phyloP scores from a whole-genome alignment of 2,329 filamentous ascomycete species.

The Pseudocercospora crystallina region DNA sequence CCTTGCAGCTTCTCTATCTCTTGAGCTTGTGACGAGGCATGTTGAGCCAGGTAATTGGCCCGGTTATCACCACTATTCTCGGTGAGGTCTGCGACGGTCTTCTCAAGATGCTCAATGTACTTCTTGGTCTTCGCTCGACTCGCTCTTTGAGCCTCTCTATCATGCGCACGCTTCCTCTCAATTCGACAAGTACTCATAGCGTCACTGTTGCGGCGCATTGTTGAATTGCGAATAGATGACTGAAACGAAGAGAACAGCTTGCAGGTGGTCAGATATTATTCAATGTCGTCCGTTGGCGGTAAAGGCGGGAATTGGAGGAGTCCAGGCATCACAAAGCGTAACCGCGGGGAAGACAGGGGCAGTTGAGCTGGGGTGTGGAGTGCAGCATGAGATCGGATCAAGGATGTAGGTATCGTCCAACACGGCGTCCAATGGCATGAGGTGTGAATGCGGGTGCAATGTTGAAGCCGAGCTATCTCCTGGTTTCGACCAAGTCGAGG shows the following conservation, averaged over 20 bases:
- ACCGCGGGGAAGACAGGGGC: neutral
- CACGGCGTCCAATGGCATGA: too few relatives aligned
- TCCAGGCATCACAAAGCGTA: constrained; percentile 1
- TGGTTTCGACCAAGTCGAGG: too few relatives aligned
- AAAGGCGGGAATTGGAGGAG: constrained; percentile 2
- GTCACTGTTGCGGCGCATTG: constrained; percentile 19
- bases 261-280: neutral
- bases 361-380: neutral
- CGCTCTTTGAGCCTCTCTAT: constrained; percentile 24
- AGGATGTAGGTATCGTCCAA: too few relatives aligned
- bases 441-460: too few relatives aligned
- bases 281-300: neutral
- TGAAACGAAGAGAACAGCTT: neutral
- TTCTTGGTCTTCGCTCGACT: constrained; percentile 26
- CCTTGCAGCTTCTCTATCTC: constrained; percentile 25
- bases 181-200: constrained; percentile 22
- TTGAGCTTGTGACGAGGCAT: constrained; percentile 24
- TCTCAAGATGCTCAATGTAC: constrained; percentile 26
- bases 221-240: neutral
- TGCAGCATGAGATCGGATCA: too few relatives aligned
- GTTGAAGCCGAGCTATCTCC: too few relatives aligned
- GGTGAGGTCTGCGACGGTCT: constrained; percentile 24
- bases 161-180: constrained; percentile 29
- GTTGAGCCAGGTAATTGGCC: constrained; percentile 23
- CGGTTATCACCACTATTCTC: constrained; percentile 21